Percentiles rank a stretch among this genome's conserved stretches.
Evolutionary conservation across 2,329 filamentous ascomycete genomes (phyloP).

Genomic region (Didymella exigua): DNA sequence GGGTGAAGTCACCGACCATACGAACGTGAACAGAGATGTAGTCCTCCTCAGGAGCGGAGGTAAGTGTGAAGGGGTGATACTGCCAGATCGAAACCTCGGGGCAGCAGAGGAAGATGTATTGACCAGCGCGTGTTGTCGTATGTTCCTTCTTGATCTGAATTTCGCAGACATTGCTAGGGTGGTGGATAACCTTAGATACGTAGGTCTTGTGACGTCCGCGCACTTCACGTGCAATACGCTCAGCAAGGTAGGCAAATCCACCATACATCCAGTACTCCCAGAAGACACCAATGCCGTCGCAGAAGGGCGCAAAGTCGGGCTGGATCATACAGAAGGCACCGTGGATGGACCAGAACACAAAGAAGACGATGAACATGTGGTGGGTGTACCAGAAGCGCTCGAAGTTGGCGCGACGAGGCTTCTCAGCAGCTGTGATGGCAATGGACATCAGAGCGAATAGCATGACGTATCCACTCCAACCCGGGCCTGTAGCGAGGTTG

Average conservation of each 20-base stretch:
- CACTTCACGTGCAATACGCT: constrained; percentile 77
- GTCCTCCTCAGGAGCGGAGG: constrained; percentile 85
- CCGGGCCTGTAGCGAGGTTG: constrained; percentile 79
- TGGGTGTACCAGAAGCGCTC: constrained; percentile 92
- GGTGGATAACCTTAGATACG: constrained; percentile 87
- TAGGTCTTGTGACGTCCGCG: constrained; percentile 82
- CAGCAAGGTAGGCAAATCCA: constrained; percentile 79
- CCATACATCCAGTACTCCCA: constrained; percentile 92
- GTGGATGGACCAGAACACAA: constrained; percentile 89
- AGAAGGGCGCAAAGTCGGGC: constrained; percentile 79
- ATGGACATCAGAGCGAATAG: constrained; percentile 78
- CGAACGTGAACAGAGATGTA: constrained; percentile 88
- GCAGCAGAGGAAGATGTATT: constrained; percentile 88
- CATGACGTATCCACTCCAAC: constrained; percentile 89
- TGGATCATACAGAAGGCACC: constrained; percentile 91
- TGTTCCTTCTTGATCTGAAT: constrained; percentile 92
- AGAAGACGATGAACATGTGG: constrained; percentile 86
- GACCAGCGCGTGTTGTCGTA: constrained; percentile 79
- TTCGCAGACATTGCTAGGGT: constrained; percentile 86
- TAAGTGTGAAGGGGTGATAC: constrained; percentile 86
- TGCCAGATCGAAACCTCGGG: constrained; percentile 87
- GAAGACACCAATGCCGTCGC: constrained; percentile 77
- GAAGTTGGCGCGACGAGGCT: constrained; percentile 78
- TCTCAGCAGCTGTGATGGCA: constrained; percentile 77
- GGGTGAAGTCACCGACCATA: constrained; percentile 82